Evolutionary conservation across 495 filamentous ascomycete species (phyloP).

Genomic region (Xylaria curta): DNA sequence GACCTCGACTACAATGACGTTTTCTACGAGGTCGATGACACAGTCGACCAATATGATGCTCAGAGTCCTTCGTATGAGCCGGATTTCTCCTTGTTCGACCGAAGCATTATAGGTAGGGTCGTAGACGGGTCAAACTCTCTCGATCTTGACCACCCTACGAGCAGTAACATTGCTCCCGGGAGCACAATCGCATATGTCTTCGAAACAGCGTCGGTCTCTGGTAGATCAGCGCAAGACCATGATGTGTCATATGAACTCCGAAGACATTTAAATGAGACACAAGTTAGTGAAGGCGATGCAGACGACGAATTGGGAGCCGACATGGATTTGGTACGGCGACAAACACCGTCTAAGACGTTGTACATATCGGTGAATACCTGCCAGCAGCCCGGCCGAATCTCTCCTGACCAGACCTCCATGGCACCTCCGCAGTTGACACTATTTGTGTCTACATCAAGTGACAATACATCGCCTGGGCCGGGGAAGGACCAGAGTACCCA

Average conservation of each 20-base stretch:
- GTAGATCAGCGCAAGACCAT: slow-evolving; percentile 28
- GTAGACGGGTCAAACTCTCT: slow-evolving; percentile 55
- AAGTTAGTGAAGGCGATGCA: slow-evolving; percentile 21
- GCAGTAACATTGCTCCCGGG: slow-evolving; percentile 63
- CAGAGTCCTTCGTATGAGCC: slow-evolving; percentile 56
- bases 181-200: slow-evolving; percentile 51
- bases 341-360: slow-evolving; percentile 54
- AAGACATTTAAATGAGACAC: slow-evolving; percentile 31
- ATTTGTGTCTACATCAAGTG: slow-evolving; percentile 72
- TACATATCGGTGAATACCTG: slow-evolving; percentile 87
- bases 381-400: slow-evolving; percentile 66
- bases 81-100: slow-evolving; percentile 63
- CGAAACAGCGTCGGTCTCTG: slow-evolving; percentile 33
- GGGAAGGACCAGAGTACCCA: slow-evolving; percentile 52
- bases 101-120: slow-evolving; percentile 68
- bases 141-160: slow-evolving; percentile 66
- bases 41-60: slow-evolving; percentile 33
- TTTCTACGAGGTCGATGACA: slow-evolving; percentile 38
- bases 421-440: slow-evolving; percentile 75
- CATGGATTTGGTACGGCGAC: slow-evolving; percentile 36
- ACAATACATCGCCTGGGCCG: slow-evolving; percentile 73
- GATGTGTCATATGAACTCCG: slow-evolving; percentile 29
- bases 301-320: slow-evolving; percentile 18
- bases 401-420: slow-evolving; percentile 40
- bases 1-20: slow-evolving; percentile 43